Evolutionary conservation across 495 filamentous ascomycete species (phyloP).

Genomic region (Penicillium steckii): DNA sequence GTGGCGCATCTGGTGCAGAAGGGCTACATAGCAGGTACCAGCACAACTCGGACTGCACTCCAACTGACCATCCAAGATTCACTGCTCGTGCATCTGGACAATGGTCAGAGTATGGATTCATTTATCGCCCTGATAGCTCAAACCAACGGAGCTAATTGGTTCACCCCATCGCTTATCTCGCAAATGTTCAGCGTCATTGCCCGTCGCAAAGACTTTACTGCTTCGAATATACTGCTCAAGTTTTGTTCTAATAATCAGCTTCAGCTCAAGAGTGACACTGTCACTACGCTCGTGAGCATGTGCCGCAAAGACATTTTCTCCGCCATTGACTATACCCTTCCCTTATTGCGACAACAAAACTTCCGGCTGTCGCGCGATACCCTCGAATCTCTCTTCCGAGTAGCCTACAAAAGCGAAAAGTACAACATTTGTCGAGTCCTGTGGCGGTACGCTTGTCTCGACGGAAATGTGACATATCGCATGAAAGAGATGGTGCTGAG

Average conservation of each 20-base stretch:
- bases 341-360: conserved; percentile 11
- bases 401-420: conserved; percentile 33
- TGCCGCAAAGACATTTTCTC: conserved; percentile 21
- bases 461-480: conserved; percentile 26
- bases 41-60: conserved; percentile 22
- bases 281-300: conserved; percentile 22
- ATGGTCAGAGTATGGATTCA: conserved; percentile 29
- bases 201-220: conserved; percentile 19
- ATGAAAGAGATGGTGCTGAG: conserved; percentile 33
- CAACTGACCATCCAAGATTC: conserved; percentile 33
- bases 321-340: conserved; percentile 22
- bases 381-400: conserved; percentile 38
- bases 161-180: conserved; percentile 31
- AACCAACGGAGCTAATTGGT: conserved; percentile 32
- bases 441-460: conserved; percentile 50
- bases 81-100: conserved; percentile 32
- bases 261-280: conserved; percentile 13
- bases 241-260: conserved; percentile 27
- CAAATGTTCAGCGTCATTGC: conserved; percentile 34
- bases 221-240: conserved; percentile 26
- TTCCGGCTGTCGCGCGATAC: conserved; percentile 9
- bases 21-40: conserved; percentile 27
- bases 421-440: conserved; percentile 48
- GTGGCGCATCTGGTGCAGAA: conserved; percentile 34
- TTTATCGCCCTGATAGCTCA: conserved; percentile 35